phyloP scores from a whole-genome alignment of 1,284 basidiomycete genomes.

The Cutaneotrichosporon spelunceum region DNA sequence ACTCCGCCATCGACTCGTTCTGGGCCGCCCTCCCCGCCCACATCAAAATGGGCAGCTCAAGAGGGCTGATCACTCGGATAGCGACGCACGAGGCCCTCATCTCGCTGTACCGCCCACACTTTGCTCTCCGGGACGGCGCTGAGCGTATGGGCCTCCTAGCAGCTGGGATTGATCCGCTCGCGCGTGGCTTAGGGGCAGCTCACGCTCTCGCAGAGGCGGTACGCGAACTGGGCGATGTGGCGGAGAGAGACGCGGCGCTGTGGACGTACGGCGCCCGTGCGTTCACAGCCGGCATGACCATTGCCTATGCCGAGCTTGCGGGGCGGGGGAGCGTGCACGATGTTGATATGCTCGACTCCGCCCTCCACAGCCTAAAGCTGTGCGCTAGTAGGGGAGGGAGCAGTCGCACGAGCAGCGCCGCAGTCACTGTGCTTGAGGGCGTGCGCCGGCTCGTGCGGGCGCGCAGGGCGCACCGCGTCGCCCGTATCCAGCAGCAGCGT shows the following conservation, averaged over 20 bases:
- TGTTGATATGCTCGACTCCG: not conserved
- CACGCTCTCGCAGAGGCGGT: not conserved
- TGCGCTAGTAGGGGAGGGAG: not conserved
- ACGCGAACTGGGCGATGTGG: constrained; percentile 6
- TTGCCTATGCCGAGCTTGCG: constrained; percentile 11
- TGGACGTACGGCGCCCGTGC: not conserved
- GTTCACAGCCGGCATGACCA: constrained; percentile 8
- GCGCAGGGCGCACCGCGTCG: not conserved
- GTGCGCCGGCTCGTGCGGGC: not conserved
- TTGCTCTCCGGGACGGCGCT: not conserved
- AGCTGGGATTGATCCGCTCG: not conserved
- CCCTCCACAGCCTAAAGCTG: not conserved
- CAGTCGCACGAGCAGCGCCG: not conserved
- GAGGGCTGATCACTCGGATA: constrained; percentile 31
- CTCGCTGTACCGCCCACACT: not conserved
- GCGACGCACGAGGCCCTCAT: not conserved
- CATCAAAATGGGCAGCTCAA: constrained; percentile 31
- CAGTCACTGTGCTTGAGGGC: constrained; percentile 7
- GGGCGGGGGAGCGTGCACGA: not conserved
- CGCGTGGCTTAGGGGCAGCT: not conserved
- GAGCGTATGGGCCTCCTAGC: not conserved
- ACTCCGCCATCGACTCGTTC: not conserved
- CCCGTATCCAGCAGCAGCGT: not conserved
- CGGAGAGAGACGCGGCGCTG: not conserved
- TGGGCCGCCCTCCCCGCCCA: not conserved